Base-by-base conservation (phyloP, 495 filamentous ascomycete species). In the Podospora comata region DNA sequence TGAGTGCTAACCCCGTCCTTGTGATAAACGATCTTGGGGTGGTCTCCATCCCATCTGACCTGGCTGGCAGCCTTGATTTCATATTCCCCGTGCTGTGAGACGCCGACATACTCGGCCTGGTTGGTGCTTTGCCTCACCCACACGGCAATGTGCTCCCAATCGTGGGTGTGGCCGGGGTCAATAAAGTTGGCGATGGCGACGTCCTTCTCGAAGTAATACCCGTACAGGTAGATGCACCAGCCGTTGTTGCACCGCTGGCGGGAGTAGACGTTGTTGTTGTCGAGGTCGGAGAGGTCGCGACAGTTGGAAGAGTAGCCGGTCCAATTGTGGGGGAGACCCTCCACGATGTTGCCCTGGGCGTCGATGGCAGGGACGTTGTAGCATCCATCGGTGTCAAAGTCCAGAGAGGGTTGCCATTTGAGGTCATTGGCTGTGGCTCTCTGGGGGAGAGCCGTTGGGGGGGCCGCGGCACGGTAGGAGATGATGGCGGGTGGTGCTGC, bases 181-280 rank as follows among this genome's bases (percentile, higher is more conserved):
- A 74, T 4, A 48, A 80, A 69, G 67, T 80, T 69, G 59, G 75
- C 53, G 26, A 79, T 59, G 0, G 77, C 71, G 1, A 81, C 78
- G 71, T 83, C 81, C 72, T 82, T 83, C 71, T 82, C 80, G 32
- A 82, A 83, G 72, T 82, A 83, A 70, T 82, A 82, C 63, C 78
- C 79, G 73, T 83, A 83, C 39, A 83, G 34, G 69, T 80, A 79
- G 28, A 77, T 66, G 70, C 81, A 83, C 79, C 77, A 82, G 28
- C 79, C 78, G 69, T 74, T 77, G 65, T 83, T 82, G 71, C 81
- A 82, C 26, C 79, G 77, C 67, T 75, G 73, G 5, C 81, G 79
- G 13, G 78, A 77, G 70, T 83, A 83, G 62, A 81, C 79, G 64
- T 82, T 83, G 72, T 80, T 82, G 73, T 80, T 81, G 65, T 73